Conservation (phyloP, 2,329 filamentous ascomycete species). For the Ceratocystis eucalypticola region DNA sequence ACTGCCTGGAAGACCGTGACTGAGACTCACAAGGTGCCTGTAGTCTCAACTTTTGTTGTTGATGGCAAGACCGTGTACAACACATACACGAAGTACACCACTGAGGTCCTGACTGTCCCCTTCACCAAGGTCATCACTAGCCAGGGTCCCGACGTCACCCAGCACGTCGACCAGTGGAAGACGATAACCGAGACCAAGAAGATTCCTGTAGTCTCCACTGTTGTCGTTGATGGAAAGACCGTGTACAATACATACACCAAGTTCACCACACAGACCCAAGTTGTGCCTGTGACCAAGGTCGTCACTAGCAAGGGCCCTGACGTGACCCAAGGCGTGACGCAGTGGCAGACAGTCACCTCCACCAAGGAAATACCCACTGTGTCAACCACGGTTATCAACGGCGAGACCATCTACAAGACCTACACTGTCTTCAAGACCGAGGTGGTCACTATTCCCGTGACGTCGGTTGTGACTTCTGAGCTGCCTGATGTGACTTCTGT, state of each 20-base stretch:
- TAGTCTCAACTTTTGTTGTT: not conserved
- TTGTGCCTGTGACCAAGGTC: slow-evolving; percentile 2
- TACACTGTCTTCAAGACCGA: slow-evolving; percentile 1
- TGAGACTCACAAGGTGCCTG: not conserved
- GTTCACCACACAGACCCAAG: not conserved
- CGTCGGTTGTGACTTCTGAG: not conserved
- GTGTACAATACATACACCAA: slow-evolving; percentile 3
- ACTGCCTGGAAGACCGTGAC: slow-evolving; percentile 9
- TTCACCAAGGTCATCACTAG: slow-evolving; percentile 9
- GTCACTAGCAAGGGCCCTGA: slow-evolving; percentile 13
- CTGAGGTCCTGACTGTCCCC: slow-evolving; percentile 1
- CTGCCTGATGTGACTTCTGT: slow-evolving; percentile 4
- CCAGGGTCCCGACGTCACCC: slow-evolving; percentile 10
- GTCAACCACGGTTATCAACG: slow-evolving; percentile 10
- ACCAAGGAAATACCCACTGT: slow-evolving; percentile 9
- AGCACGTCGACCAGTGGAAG: not conserved
- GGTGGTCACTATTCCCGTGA: slow-evolving; percentile 8
- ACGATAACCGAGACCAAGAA: slow-evolving; percentile 8
- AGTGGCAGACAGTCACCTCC: slow-evolving; percentile 8
- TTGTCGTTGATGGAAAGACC: not conserved
- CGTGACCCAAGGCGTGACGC: not conserved
- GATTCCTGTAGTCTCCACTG: not conserved
- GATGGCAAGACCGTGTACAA: slow-evolving; percentile 7
- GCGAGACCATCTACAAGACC: slow-evolving; percentile 10
- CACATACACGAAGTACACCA: slow-evolving; percentile 6